These are phyloP conservation scores for Penicillium odoratum DNA, from an alignment of 495 filamentous ascomycete genomes.

Conservation along the genomic window DNA sequence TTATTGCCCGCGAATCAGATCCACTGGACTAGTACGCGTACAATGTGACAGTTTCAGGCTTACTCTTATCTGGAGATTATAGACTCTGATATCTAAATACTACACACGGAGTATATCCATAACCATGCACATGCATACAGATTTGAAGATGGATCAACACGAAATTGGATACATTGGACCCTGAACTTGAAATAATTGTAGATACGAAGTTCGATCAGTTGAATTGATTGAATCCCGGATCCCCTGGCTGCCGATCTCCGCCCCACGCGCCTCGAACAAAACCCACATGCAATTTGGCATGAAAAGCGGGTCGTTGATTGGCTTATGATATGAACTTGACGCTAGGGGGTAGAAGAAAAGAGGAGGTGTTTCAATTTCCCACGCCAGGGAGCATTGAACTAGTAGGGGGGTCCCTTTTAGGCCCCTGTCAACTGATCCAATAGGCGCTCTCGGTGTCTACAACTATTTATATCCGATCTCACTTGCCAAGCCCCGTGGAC, in stretches of 20 bases:
- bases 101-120: background rate
- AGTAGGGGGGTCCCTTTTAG: background rate
- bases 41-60: slow-evolving; percentile 8
- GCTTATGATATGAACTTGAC: slow-evolving; percentile 13
- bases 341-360: slow-evolving; percentile 20
- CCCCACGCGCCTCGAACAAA: slow-evolving; percentile 17
- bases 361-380: slow-evolving; percentile 22
- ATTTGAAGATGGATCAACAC: background rate
- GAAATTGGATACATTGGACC: background rate
- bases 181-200: background rate
- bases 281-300: slow-evolving; percentile 19
- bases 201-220: background rate
- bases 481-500: slow-evolving; percentile 15
- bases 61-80: background rate
- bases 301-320: slow-evolving; percentile 19
- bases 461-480: slow-evolving; percentile 30
- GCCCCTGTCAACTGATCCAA: slow-evolving; percentile 4
- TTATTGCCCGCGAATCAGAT: slow-evolving; percentile 20
- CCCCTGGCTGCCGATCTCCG: slow-evolving; percentile 21
- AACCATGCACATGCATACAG: background rate
- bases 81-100: background rate
- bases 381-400: slow-evolving; percentile 13
- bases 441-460: slow-evolving; percentile 6
- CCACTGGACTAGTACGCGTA: slow-evolving; percentile 13
- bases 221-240: slow-evolving; percentile 11